Evolutionary conservation across 2,329 filamentous ascomycete species (phyloP).

Genomic region (Pseudocercospora crystallina): DNA sequence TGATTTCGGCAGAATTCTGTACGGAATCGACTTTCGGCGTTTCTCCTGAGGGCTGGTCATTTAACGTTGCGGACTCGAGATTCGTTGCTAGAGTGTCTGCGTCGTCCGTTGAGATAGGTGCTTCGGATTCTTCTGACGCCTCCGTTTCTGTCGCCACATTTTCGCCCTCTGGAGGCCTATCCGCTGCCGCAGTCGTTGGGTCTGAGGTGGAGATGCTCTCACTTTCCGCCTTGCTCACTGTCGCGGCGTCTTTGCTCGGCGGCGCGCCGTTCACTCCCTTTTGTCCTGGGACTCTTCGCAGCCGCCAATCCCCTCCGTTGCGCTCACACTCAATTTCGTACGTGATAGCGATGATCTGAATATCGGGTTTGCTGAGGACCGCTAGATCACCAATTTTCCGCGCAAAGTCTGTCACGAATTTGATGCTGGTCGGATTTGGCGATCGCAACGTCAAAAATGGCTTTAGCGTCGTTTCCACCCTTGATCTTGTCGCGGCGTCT

Average conservation of each 20-base stretch:
- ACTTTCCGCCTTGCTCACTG: conserved; percentile 18
- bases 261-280: conserved; percentile 72
- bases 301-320: conserved; percentile 83
- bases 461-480: conserved; percentile 79
- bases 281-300: conserved; percentile 76
- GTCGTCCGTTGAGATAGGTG: neutral
- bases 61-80: conserved; percentile 12
- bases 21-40: conserved; percentile 29
- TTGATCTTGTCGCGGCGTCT: conserved; percentile 74
- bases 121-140: neutral
- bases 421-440: conserved; percentile 74
- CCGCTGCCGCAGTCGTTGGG: conserved; percentile 4
- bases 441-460: conserved; percentile 79
- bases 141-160: neutral
- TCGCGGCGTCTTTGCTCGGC: conserved; percentile 46
- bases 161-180: conserved; percentile 1
- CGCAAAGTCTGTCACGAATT: conserved; percentile 80
- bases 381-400: conserved; percentile 84
- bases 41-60: conserved; percentile 25
- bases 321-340: conserved; percentile 94
- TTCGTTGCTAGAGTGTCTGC: conserved; percentile 14
- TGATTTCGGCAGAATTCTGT: conserved; percentile 21
- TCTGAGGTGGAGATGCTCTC: neutral
- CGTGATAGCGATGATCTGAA: conserved; percentile 83
- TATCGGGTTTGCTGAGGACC: conserved; percentile 84